Evolutionary conservation across 1,284 basidiomycete genomes (phyloP), one percentile per base, ranked within the genome.

Genomic region (Microbotryum lychnidis-dioicae): DNA sequence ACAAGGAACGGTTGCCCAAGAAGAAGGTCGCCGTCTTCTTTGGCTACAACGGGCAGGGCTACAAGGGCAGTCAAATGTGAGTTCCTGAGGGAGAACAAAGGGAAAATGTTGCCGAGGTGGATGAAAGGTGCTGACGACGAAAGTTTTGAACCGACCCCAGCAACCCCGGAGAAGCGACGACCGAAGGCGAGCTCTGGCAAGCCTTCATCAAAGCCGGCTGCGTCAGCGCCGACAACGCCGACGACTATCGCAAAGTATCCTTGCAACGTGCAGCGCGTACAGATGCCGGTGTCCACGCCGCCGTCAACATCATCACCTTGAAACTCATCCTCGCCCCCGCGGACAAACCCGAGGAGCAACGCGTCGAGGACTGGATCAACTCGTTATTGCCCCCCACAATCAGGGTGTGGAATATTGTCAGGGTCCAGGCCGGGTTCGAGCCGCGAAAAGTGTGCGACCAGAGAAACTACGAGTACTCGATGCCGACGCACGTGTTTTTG

Each of bases 221-320:
- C 5, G 87, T 99, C 12, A 93, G 89, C 45, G 80, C 85, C 61
- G 93, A 97, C 73, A 99, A 99, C 72, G 85, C 92, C 0, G 84
- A 89, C 64, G 87, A 97, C 75, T 89, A 91, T 31, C 83, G 84
- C 55, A 97, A 97, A 79, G 91, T 72, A 5, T 83, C 82, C 54
- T 82, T 98, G 16, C 85, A 85, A 50, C 84, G 96, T 46, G 90
- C 94, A 3, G 96, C 96, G 7, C 81, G 96, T 3, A 99, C 96
- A 1, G 96, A 99, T 75, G 89, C 93, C 1, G 96, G 96, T 21
- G 96, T 99, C 6, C 93, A 97, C 73, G 96, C 96, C 6, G 93
- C 92, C 8, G 90, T 93, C 14, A 99, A 99, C 74, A 80, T 91
- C 31, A 72, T 97, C 18, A 90, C 89, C 9, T 80, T 96, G 75